Conservation (phyloP, 305 asterid genomes). For the Fraxinus angustifolia region DNA sequence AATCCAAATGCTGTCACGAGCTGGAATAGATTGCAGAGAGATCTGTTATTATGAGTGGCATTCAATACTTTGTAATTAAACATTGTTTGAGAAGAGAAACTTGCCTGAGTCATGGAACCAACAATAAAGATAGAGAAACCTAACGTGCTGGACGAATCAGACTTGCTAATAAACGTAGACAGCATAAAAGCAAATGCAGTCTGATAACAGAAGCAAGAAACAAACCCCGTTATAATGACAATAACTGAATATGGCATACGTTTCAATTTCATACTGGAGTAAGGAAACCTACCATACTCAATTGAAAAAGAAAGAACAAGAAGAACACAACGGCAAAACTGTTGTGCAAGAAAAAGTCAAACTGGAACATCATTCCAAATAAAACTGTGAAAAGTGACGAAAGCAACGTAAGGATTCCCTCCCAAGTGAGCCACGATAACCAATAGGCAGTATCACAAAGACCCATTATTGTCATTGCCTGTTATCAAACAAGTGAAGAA, state of each 20-base stretch:
- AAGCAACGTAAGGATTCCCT: conserved; percentile 52
- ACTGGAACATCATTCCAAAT: conserved; percentile 76
- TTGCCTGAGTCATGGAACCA: conserved; percentile 78
- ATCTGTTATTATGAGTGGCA: conserved; percentile 24
- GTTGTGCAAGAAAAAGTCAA: conserved; percentile 64
- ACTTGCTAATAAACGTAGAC: conserved; percentile 77
- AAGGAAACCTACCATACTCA: conserved; percentile 60
- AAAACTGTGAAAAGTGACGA: conserved; percentile 60
- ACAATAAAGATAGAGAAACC: conserved; percentile 67
- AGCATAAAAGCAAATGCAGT: conserved; percentile 72
- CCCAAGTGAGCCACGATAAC: conserved; percentile 84
- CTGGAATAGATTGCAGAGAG: conserved; percentile 34
- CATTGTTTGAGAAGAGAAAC: conserved; percentile 24
- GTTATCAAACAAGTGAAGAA: conserved; percentile 23
- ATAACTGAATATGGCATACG: conserved; percentile 7
- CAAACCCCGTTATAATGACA: background rate
- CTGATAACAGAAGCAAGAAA: conserved; percentile 42
- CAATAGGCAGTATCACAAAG: conserved; percentile 89
- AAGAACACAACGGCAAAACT: conserved; percentile 61
- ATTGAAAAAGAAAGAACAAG: conserved; percentile 72
- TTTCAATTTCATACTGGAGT: conserved; percentile 14
- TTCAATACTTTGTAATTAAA: conserved; percentile 14
- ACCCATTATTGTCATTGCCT: conserved; percentile 95
- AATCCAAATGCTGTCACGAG: conserved; percentile 54
- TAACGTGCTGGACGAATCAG: conserved; percentile 70